Conservation (phyloP, 1,139 yeast species). For the Taiozyma onychis region DNA sequence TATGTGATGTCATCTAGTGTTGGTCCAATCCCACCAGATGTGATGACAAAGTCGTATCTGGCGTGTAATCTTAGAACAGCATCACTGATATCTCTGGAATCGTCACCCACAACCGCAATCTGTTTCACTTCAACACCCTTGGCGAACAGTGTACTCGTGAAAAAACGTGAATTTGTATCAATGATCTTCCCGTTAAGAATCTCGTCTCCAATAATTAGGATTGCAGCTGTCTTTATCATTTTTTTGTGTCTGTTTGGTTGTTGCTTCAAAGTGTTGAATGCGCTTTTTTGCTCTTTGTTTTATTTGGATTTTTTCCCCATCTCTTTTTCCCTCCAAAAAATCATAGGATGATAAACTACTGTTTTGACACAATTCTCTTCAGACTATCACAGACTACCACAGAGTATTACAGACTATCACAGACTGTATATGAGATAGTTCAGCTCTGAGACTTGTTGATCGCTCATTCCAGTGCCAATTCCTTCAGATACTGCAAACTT, state of each 20-base stretch:
- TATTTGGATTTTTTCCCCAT: background rate
- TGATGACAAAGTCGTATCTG: conserved; percentile 62
- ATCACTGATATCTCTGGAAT: conserved; percentile 53
- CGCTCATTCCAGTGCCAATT: too few species aligned
- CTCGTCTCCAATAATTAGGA: conserved; percentile 65
- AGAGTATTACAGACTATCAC: too few species aligned
- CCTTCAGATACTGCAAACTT: too few species aligned
- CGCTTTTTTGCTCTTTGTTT: background rate
- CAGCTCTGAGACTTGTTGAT: too few species aligned
- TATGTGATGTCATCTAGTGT: conserved; percentile 90
- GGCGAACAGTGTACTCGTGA: conserved; percentile 65
- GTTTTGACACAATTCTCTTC: too few species aligned
- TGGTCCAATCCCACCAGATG: conserved; percentile 83
- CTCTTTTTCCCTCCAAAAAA: too few species aligned
- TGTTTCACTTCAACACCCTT: conserved; percentile 60
- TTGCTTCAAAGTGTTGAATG: background rate
- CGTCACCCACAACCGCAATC: conserved; percentile 75
- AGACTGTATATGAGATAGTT: too few species aligned
- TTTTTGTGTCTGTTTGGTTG: background rate
- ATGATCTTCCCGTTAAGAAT: conserved; percentile 80
- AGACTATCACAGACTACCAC: too few species aligned
- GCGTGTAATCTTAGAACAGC: conserved; percentile 43
- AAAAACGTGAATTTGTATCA: conserved; percentile 70
- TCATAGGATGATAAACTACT: too few species aligned
- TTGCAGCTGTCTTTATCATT: conserved; percentile 5